Evolutionary conservation across 1,284 basidiomycete species (phyloP).

Genomic region (Rhodotorula sp.): DNA sequence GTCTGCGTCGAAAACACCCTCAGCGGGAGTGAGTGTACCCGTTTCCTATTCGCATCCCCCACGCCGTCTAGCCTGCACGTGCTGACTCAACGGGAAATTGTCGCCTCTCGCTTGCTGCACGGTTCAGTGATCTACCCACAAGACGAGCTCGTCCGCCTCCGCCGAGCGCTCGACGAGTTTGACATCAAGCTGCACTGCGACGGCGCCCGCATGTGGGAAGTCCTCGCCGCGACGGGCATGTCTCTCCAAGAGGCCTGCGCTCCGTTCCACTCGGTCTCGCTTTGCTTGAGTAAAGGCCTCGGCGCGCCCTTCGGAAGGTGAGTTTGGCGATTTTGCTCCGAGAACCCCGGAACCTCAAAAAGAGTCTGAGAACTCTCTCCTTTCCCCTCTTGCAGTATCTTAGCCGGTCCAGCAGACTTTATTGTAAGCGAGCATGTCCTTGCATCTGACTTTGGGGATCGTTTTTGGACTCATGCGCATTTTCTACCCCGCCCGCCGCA

Average conservation of each 20-base stretch:
- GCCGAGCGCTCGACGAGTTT: neutral
- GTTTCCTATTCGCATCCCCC: neutral
- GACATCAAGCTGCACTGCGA: slow-evolving; percentile 71
- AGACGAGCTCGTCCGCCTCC: slow-evolving; percentile 1
- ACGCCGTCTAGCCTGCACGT: no score
- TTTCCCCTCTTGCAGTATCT: slow-evolving; percentile 53
- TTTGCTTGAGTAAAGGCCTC: slow-evolving; percentile 96
- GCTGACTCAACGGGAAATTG: no score
- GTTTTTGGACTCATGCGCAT: no score
- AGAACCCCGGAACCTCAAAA: no score
- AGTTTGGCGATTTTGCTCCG: no score
- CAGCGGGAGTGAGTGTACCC: slow-evolving; percentile 56
- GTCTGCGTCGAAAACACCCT: slow-evolving; percentile 68
- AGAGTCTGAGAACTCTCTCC: neutral
- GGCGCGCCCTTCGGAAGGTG: slow-evolving; percentile 77
- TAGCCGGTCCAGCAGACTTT: slow-evolving; percentile 76
- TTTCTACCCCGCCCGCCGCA: no score
- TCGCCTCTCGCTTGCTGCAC: no score
- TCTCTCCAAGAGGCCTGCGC: slow-evolving; percentile 72
- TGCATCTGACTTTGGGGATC: no score
- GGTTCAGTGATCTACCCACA: slow-evolving; percentile 16
- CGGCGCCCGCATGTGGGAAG: slow-evolving; percentile 96
- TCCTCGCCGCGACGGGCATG: slow-evolving; percentile 65
- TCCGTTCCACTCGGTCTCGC: slow-evolving; percentile 85
- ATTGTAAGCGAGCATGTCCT: slow-evolving; percentile 54